Percentiles rank a stretch among this genome's conserved stretches.
Conservation (phyloP, 768 basidiomycete genomes). For the Suillus tomentosus region DNA sequence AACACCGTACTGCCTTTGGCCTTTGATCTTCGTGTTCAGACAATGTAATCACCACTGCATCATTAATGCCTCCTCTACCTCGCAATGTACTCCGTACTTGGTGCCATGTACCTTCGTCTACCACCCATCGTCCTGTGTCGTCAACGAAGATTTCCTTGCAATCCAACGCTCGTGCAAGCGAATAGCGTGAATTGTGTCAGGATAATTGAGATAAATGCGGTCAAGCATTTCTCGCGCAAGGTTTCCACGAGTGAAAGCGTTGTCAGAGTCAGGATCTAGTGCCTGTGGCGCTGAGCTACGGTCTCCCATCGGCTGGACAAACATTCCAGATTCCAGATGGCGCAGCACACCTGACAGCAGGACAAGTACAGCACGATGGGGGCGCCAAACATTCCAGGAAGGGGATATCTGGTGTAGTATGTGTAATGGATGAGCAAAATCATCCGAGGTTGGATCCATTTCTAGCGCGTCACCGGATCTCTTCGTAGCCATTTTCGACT, state of each 20-base stretch:
- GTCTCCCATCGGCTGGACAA: slow-evolving; percentile 44
- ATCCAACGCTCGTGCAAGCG: slow-evolving; percentile 37
- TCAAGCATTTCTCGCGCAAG: slow-evolving; percentile 44
- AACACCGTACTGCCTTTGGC: slow-evolving; percentile 15
- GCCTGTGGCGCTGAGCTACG: slow-evolving; percentile 23
- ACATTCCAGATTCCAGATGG: slow-evolving; percentile 51
- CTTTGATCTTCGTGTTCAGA: slow-evolving; percentile 9
- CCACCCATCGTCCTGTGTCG: slow-evolving; percentile 16
- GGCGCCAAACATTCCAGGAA: slow-evolving; percentile 64
- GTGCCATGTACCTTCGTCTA: slow-evolving; percentile 19
- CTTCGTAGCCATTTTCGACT: slow-evolving; percentile 22
- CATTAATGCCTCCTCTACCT: slow-evolving; percentile 23
- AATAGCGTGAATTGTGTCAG: slow-evolving; percentile 41
- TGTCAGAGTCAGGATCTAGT: slow-evolving; percentile 19
- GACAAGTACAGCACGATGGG: slow-evolving; percentile 53
- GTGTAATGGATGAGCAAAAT: slow-evolving; percentile 61
- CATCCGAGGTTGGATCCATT: slow-evolving; percentile 31
- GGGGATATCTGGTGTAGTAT: slow-evolving; percentile 66
- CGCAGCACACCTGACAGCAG: slow-evolving; percentile 48
- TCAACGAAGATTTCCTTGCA: slow-evolving; percentile 25
- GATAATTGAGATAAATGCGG: slow-evolving; percentile 52
- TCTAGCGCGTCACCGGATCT: slow-evolving; percentile 19
- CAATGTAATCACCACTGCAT: slow-evolving; percentile 13
- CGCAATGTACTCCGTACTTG: slow-evolving; percentile 23
- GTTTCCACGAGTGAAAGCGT: slow-evolving; percentile 26